Percentiles rank a stretch among this genome's conserved stretches.
phyloP scores from a whole-genome alignment of 805 yeast species.

The Scheffersomyces ergatensis region DNA sequence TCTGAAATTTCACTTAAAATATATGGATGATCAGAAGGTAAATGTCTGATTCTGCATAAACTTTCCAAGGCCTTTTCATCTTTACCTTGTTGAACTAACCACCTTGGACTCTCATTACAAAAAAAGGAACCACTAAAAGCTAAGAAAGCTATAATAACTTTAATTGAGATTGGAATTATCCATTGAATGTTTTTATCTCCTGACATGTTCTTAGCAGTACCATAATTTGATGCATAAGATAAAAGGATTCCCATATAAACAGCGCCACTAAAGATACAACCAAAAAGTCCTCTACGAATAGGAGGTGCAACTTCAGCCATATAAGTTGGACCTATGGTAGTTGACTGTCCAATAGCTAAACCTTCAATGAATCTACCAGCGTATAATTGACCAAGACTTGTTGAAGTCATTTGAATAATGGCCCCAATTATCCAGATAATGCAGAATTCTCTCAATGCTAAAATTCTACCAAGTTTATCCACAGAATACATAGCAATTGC shows the following conservation, averaged over 20 bases:
- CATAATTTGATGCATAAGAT: constrained; percentile 50
- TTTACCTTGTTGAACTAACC: constrained; percentile 44
- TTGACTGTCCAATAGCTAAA: constrained; percentile 54
- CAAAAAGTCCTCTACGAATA: constrained; percentile 50
- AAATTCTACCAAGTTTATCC: constrained; percentile 51
- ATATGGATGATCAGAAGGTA: constrained; percentile 47
- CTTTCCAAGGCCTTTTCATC: constrained; percentile 38
- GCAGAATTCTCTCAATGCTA: constrained; percentile 45
- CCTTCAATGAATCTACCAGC: constrained; percentile 59
- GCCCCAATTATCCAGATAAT: constrained; percentile 45
- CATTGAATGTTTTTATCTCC: constrained; percentile 40
- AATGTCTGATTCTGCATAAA: constrained; percentile 42
- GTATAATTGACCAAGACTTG: constrained; percentile 46
- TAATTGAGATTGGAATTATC: constrained; percentile 50
- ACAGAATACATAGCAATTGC: constrained; percentile 45
- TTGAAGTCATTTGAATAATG: constrained; percentile 47
- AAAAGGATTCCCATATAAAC: constrained; percentile 54
- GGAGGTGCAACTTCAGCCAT: constrained; percentile 54
- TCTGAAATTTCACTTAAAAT: constrained; percentile 50
- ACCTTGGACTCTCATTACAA: constrained; percentile 50
- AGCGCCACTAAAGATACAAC: constrained; percentile 55
- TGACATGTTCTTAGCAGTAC: constrained; percentile 46
- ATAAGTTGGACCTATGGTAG: constrained; percentile 55
- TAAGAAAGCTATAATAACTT: constrained; percentile 47
- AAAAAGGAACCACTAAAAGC: constrained; percentile 42